phyloP scores from a whole-genome alignment of 2,329 filamentous ascomycete genomes.

The Tetracladium maxilliforme region DNA sequence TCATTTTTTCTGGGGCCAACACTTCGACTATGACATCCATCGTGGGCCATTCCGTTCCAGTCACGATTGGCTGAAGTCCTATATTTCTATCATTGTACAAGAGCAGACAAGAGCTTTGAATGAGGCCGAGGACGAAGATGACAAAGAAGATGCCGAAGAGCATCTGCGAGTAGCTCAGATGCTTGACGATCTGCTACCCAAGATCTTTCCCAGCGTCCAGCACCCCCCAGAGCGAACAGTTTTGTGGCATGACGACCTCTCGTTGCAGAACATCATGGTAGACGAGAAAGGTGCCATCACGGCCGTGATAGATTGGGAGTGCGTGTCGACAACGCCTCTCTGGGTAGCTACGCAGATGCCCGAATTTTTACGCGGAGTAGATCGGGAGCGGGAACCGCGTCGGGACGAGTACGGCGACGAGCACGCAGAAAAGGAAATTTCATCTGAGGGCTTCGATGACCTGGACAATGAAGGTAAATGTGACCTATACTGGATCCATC shows the following conservation, averaged over 20 bases:
- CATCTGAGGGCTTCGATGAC: slow-evolving; percentile 11
- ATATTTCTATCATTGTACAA: slow-evolving; percentile 14
- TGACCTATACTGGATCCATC: slow-evolving; percentile 22
- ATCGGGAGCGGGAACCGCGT: slow-evolving; percentile 15
- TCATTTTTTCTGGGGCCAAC: slow-evolving; percentile 17
- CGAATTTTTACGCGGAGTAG: slow-evolving; percentile 14
- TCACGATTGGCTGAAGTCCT: slow-evolving; percentile 19
- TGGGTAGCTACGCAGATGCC: slow-evolving; percentile 20
- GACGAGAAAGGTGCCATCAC: slow-evolving; percentile 18
- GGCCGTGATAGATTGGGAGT: slow-evolving; percentile 26
- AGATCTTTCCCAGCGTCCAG: slow-evolving; percentile 13
- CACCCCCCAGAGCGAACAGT: slow-evolving; percentile 13
- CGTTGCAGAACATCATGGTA: slow-evolving; percentile 22
- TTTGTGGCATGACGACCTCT: slow-evolving; percentile 21
- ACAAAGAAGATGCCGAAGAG: slow-evolving; percentile 15
- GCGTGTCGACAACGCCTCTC: slow-evolving; percentile 20
- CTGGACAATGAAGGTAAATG: slow-evolving; percentile 23
- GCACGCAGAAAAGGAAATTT: too few relatives aligned
- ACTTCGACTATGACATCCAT: slow-evolving; percentile 14
- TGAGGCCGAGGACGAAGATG: slow-evolving; percentile 12
- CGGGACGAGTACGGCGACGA: too few relatives aligned
- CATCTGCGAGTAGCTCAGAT: slow-evolving; percentile 10
- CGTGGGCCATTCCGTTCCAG: slow-evolving; percentile 21
- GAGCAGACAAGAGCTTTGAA: slow-evolving; percentile 11
- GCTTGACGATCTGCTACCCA: slow-evolving; percentile 15